Percentiles rank a stretch among this genome's conserved stretches.
Evolutionary conservation across 306 rosid species (phyloP).

Genomic region (Vachellia collinsii): DNA sequence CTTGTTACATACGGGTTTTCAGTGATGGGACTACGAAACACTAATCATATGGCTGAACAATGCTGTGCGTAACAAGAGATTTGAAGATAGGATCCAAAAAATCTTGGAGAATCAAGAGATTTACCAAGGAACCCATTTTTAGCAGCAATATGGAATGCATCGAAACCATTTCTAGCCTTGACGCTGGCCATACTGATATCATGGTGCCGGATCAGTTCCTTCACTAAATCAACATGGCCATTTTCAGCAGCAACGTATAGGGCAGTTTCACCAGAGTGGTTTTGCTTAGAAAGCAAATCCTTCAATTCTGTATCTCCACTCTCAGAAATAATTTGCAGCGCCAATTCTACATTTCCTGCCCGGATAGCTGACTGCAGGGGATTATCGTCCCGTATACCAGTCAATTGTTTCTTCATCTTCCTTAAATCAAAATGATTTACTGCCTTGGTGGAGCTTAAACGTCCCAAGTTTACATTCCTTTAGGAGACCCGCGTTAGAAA

Average conservation of each 20-base stretch:
- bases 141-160: conserved; percentile 83
- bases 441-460: conserved; percentile 39
- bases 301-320: conserved; percentile 53
- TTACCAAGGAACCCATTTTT: conserved; percentile 74
- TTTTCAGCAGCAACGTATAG: conserved; percentile 66
- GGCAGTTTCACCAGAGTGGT: conserved; percentile 67
- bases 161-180: conserved; percentile 74
- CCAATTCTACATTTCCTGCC: conserved; percentile 61
- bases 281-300: conserved; percentile 61
- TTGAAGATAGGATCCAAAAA: neutral
- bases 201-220: conserved; percentile 57
- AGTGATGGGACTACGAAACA: neutral
- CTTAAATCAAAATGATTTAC: conserved; percentile 14
- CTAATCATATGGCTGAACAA: conserved; percentile 28
- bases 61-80: neutral
- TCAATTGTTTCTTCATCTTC: conserved; percentile 69
- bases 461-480: conserved; percentile 23
- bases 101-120: conserved; percentile 31
- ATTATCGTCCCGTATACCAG: conserved; percentile 59
- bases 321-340: conserved; percentile 48
- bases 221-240: conserved; percentile 59
- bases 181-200: conserved; percentile 54
- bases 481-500: conserved; percentile 34
- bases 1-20: neutral
- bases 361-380: conserved; percentile 65